These are phyloP conservation scores for Pelargonium cotyledonis DNA, from an alignment of 441 rosid genomes.

Conservation along the genomic window DNA sequence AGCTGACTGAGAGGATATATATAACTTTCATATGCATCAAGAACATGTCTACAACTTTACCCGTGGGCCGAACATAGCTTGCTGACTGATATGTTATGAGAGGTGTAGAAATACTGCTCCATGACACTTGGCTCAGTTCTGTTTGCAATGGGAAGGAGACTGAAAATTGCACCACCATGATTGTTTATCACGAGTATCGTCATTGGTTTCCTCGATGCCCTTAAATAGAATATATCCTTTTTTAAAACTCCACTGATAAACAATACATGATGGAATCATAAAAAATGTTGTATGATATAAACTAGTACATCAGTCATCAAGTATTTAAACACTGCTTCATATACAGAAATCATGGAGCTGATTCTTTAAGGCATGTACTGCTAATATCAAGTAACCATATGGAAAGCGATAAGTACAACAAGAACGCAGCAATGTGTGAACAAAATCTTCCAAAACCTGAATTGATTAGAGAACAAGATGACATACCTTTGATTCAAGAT, in stretches of 20 bases:
- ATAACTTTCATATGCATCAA: conserved; percentile 13
- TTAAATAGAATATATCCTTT: conserved; percentile 28
- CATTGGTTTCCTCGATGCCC: conserved; percentile 71
- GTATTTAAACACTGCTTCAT: conserved; percentile 10
- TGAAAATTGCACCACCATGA: conserved; percentile 95
- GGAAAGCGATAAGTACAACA: not conserved
- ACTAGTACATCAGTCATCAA: not conserved
- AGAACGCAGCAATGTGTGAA: conserved; percentile 11
- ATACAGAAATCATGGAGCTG: conserved; percentile 11
- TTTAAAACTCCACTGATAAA: conserved; percentile 11
- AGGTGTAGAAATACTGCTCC: conserved; percentile 74
- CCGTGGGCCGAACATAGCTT: conserved; percentile 81
- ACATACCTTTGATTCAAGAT: conserved; percentile 65
- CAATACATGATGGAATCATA: not conserved
- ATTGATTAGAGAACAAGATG: conserved; percentile 7
- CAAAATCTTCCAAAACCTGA: conserved; percentile 4
- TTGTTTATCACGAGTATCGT: conserved; percentile 83
- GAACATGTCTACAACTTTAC: conserved; percentile 37
- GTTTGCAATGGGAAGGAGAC: conserved; percentile 88
- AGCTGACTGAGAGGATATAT: not conserved
- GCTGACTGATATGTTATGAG: conserved; percentile 71
- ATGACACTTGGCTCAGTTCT: conserved; percentile 58
- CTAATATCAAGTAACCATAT: not conserved
- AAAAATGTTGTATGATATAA: not conserved
- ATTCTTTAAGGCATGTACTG: not conserved